These are phyloP conservation scores for Podaxis carcinomalis DNA, from an alignment of 768 basidiomycete species.

Conservation along the genomic window DNA sequence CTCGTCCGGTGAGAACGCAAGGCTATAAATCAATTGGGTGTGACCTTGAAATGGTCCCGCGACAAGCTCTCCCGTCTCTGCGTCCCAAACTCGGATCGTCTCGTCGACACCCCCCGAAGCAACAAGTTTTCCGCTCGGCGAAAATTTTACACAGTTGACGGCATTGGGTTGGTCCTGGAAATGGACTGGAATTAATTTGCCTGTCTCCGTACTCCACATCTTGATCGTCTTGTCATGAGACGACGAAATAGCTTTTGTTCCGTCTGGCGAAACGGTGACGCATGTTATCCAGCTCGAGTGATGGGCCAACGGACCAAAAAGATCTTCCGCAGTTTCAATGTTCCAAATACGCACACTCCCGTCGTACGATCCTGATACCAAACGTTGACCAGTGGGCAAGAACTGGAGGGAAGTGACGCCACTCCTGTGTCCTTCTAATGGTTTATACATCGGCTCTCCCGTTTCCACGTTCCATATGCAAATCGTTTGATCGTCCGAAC, in stretches of 20 bases:
- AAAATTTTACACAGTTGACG: conserved; percentile 16
- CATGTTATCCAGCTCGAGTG: background rate
- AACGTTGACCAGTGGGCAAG: background rate
- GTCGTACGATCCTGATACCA: background rate
- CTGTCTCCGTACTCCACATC: conserved; percentile 16
- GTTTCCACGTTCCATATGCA: conserved; percentile 12
- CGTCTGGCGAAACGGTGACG: conserved; percentile 12
- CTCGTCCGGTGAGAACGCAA: conserved; percentile 23
- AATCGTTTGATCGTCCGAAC: conserved; percentile 16
- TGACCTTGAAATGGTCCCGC: conserved; percentile 24
- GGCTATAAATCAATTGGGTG: conserved; percentile 28
- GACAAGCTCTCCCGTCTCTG: conserved; percentile 12
- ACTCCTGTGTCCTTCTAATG: background rate
- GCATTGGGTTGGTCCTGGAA: conserved; percentile 16
- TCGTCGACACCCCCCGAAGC: conserved; percentile 13
- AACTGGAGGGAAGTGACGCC: background rate
- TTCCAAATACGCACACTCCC: conserved; percentile 8
- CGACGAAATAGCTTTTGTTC: conserved; percentile 13
- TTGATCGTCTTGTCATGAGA: conserved; percentile 17
- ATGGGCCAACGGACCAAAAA: background rate
- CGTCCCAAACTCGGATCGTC: conserved; percentile 20
- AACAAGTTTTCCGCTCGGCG: conserved; percentile 15
- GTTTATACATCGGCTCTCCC: background rate
- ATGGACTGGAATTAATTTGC: conserved; percentile 6
- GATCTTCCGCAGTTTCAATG: background rate